A percentile compares a stretch with the other conserved stretches of the same genome.
Evolutionary conservation across 1,284 basidiomycete species (phyloP).

Genomic region (Pseudozyma thailandica): DNA sequence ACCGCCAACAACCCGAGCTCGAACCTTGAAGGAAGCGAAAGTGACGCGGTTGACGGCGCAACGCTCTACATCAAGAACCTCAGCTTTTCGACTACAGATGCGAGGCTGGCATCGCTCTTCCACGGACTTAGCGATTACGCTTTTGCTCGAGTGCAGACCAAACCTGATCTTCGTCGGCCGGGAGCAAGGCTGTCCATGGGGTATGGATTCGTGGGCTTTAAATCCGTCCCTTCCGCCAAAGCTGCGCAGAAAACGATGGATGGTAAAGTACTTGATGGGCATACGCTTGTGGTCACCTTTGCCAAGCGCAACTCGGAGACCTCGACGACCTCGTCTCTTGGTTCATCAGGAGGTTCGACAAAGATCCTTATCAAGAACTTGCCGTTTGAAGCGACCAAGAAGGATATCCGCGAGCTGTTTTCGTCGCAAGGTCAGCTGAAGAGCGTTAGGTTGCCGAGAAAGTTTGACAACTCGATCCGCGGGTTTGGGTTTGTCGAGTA

Average conservation of each 20-base stretch:
- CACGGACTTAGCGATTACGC: constrained; percentile 82
- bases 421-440: constrained; percentile 83
- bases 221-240: constrained; percentile 78
- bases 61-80: constrained; percentile 97
- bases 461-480: constrained; percentile 74
- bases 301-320: constrained; percentile 83
- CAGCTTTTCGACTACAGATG: constrained; percentile 85
- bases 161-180: constrained; percentile 76
- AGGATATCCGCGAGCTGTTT: constrained; percentile 82
- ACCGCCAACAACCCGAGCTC: constrained; percentile 10
- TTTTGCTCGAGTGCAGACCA: constrained; percentile 91
- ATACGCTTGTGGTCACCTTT: constrained; percentile 84
- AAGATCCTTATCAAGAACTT: constrained; percentile 92
- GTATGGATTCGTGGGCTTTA: constrained; percentile 95
- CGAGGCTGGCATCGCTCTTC: constrained; percentile 78
- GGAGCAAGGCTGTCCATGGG: constrained; percentile 80
- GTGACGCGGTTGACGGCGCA: constrained; percentile 75
- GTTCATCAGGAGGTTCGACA: constrained; percentile 73
- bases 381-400: constrained; percentile 94
- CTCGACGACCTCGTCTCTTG: constrained; percentile 69
- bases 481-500: constrained; percentile 94
- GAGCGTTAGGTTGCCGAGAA: constrained; percentile 73
- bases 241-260: constrained; percentile 82
- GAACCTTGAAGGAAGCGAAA: constrained; percentile 13
- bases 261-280: constrained; percentile 86